phyloP scores from a whole-genome alignment of 164 flowering plant genomes.

The Macadamia integrifolia region DNA sequence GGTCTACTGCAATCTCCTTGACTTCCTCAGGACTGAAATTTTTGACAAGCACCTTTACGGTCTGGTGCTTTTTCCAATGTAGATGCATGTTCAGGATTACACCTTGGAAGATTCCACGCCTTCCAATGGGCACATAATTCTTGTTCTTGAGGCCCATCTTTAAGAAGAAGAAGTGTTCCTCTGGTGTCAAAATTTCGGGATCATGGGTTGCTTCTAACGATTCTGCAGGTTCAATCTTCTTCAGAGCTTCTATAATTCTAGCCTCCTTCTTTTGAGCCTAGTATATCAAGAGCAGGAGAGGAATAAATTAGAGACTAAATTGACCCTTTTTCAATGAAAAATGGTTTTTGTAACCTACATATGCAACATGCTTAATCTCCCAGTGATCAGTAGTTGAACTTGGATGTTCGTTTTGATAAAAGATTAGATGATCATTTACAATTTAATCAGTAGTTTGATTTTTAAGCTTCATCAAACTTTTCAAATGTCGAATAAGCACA shows the following conservation, averaged over 20 bases:
- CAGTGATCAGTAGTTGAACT: no score
- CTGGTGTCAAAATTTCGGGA: conserved; percentile 95
- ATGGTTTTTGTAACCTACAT: no score
- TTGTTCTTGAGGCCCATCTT: conserved; percentile 90
- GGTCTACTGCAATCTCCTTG: conserved; percentile 80
- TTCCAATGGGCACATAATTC: conserved; percentile 85
- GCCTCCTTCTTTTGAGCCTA: conserved; percentile 86
- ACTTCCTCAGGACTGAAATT: conserved; percentile 88
- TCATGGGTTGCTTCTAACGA: conserved; percentile 72
- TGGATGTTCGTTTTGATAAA: no score
- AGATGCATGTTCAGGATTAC: conserved; percentile 96
- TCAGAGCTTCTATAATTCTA: conserved; percentile 54
- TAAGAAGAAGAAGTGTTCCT: conserved; percentile 87
- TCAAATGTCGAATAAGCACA: no score
- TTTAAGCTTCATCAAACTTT: no score
- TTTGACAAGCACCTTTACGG: conserved; percentile 75
- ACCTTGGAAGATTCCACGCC: conserved; percentile 90
- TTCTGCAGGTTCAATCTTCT: conserved; percentile 75
- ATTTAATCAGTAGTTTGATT: no score
- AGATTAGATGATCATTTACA: no score
- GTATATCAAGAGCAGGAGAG: background rate
- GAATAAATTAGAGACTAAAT: no score
- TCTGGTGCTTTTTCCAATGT: conserved; percentile 99
- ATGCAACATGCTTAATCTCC: no score
- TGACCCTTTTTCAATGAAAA: no score